Evolutionary conservation across 768 basidiomycete genomes (phyloP), one percentile per base, ranked within the genome.

Genomic region (Tulasnella sp.): DNA sequence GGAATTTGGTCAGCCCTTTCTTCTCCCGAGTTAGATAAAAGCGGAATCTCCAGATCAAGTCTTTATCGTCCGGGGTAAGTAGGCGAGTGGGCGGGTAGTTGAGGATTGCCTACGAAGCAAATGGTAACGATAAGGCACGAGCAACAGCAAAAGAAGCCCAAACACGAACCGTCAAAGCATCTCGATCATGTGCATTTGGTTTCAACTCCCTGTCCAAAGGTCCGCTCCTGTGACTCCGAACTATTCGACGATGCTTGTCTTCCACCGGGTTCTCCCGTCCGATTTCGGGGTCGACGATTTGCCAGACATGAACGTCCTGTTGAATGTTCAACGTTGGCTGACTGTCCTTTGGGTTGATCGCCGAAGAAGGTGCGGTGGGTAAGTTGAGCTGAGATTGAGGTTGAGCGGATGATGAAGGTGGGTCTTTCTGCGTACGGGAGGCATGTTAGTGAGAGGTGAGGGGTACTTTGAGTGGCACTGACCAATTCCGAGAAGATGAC

Each of bases 31-130:
- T 89, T 14, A 99, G 90, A 79, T 97, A 99, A 84, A 98, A 99
- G n/a, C 97, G 89, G 86, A 97, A 99, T 82, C 97, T 96, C 97
- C 97, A 99, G 49, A 99, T 91, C 54, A 96, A 85, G 79, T 99
- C 97, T 81, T 97, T 97, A 84, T 99, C 97, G 80, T 96, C 93
- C 0, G 94, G 90, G 3, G 89, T 93, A 9, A 99, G 86, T 12
- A 88, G 86, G 77, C 91, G 93, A 77, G 93, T 96, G 0, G 97
- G 97, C 0, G 96, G 91, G 79, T 98, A 95, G 71, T 90, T 90
- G 71, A 99, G 88, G 69, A 99, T 94, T 78, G 91, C 89, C 96
- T 98, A 78, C 5, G 39, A 42, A 1, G 39, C n/a, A 31, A 1
- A 49, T 67, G 3, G n/a, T 58, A 29, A 64, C 40, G 64, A 11